Evolutionary conservation across 2,329 filamentous ascomycete genomes (phyloP).

Genomic region (Grosmannia serpens): DNA sequence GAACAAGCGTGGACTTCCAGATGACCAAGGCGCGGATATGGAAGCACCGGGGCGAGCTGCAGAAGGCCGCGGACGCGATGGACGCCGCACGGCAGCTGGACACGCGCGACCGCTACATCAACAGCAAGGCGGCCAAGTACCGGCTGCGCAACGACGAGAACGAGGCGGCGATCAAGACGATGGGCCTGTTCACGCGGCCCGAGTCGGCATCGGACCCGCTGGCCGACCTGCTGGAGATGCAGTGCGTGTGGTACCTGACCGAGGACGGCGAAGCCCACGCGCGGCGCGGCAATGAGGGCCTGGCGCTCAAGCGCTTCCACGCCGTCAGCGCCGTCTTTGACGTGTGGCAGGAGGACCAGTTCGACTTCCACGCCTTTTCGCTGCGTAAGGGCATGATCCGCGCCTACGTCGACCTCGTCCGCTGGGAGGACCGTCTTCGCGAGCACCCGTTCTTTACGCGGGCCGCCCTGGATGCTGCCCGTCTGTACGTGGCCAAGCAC

Average conservation of each 20-base stretch:
- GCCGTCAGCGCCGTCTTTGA: constrained; percentile 88
- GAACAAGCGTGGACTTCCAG: constrained; percentile 77
- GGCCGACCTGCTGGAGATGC: constrained; percentile 91
- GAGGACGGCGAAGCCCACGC: constrained; percentile 88
- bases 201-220: constrained; percentile 81
- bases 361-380: constrained; percentile 97
- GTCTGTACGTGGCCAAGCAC: constrained; percentile 66
- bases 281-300: constrained; percentile 67
- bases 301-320: constrained; percentile 88
- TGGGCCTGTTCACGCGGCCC: constrained; percentile 87
- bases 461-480: constrained; percentile 69
- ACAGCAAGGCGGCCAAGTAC: constrained; percentile 96
- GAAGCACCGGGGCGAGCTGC: constrained; percentile 75
- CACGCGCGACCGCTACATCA: constrained; percentile 89
- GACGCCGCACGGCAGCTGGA: constrained; percentile 77
- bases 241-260: constrained; percentile 92
- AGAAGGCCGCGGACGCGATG: constrained; percentile 78
- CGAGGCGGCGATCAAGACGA: constrained; percentile 72
- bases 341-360: constrained; percentile 95
- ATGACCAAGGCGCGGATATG: constrained; percentile 93
- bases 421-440: constrained; percentile 85
- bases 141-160: constrained; percentile 87
- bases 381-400: constrained; percentile 93
- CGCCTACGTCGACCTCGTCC: constrained; percentile 90
- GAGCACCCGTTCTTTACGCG: constrained; percentile 89